Evolutionary conservation across 1,284 basidiomycete species (phyloP), one percentile per base, ranked within the genome.

Genomic region (Cronartium quercuum): DNA sequence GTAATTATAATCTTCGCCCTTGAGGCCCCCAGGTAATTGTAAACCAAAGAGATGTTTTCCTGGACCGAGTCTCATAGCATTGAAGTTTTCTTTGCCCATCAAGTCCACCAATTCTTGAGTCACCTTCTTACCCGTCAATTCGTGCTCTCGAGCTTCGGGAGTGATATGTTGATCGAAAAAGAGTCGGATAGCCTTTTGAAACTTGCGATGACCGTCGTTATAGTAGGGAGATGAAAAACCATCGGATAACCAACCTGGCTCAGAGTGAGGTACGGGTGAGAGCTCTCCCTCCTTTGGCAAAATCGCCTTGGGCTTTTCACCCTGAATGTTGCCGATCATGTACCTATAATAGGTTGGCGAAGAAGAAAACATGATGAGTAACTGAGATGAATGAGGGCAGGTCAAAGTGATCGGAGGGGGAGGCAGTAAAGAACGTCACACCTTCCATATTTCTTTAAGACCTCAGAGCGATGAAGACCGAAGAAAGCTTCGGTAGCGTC

Each of bases 61-160:
- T 3, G 86, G 86, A 21, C 94, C 94, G 82, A 97, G 84, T 65
- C 92, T 88, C 93, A 96, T 96, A 3, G 91, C 90, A 81, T 91
- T 88, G 73, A 94, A 79, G 78, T 92, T 87, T 40, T 77, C 75
- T 55, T 68, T 74, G 21, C 82, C 82, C 81, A 83, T 81, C 69
- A 78, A 77, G 70, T 82, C 78, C 37, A 83, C 77, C 34, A 83
- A 78, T 70, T 81, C 82, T 66, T 79, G 77, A 12, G 79, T 78
- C 15, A 81, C 80, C 35, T 79, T 76, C 77, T 82, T 79, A 63
- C 80, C 78, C 47, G 76, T 78, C 65, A 77, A 76, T 77, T 83
- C 82, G 71, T 81, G 79, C 35, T 73, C 68, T 55, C 79, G 77
- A 2, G 82, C 82, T 74, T 81, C 79, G 4, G 76, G 69, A 34